phyloP scores from a whole-genome alignment of 164 flowering plant species.

The Nelumbo lutea region DNA sequence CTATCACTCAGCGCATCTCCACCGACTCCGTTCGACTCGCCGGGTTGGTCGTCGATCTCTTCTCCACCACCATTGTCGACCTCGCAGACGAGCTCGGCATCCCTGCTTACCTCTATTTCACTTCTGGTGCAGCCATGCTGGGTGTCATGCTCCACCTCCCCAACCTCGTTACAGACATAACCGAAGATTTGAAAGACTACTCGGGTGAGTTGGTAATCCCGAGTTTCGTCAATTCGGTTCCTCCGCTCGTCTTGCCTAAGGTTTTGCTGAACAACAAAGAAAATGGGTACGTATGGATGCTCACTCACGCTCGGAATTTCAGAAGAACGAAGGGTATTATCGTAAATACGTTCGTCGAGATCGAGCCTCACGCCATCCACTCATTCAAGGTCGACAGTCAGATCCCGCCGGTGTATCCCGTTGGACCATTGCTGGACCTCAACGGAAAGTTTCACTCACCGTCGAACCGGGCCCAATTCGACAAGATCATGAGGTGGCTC shows the following conservation, averaged over 20 bases:
- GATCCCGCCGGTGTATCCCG: conserved; percentile 25
- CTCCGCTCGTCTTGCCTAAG: conserved; percentile 13
- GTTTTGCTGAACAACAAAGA: conserved; percentile 3
- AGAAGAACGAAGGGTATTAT: conserved; percentile 27
- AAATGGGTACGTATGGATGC: not conserved
- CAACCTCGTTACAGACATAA: conserved; percentile 7
- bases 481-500: conserved; percentile 1
- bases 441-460: not conserved
- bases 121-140: conserved; percentile 22
- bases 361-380: conserved; percentile 16
- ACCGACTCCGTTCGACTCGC: not conserved
- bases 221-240: conserved; percentile 13
- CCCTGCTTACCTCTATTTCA: conserved; percentile 32
- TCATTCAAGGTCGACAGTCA: not conserved
- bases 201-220: conserved; percentile 18
- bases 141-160: conserved; percentile 24
- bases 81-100: conserved; percentile 30
- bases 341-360: conserved; percentile 30
- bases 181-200: no score
- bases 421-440: not conserved
- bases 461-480: not conserved
- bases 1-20: not conserved
- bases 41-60: conserved; percentile 19
- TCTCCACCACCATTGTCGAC: conserved; percentile 14
- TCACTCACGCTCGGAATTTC: no score